Evolutionary conservation across 192 early-diverging fungal species (phyloP), one percentile per base, ranked within the genome.

Genomic region (Coemansia javaensis): DNA sequence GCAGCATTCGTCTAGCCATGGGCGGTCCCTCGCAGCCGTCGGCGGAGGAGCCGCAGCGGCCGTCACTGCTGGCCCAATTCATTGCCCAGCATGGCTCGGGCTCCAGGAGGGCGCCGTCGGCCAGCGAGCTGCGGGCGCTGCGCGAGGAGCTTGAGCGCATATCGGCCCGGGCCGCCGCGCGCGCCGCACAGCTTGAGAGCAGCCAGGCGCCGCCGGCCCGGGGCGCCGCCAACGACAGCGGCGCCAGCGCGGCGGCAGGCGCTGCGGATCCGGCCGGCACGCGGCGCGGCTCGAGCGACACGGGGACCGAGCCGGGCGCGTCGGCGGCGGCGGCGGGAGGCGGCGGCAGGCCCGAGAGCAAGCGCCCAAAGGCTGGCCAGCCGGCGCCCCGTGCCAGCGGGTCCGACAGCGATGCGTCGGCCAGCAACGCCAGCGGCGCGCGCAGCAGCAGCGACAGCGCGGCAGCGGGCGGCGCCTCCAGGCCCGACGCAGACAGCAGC

Each of bases 321-420:
- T 7, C 13, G 15, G 24, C 21, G 7, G 32, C 40, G 15, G 25
- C 36, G 7, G 35, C 31, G n/a, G 31, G 56, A 18, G 50, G 38
- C 41, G 40, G 34, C 12, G 53, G 47, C 44, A 36, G 40, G 16
- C 56, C 61, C 3, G 56, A 52, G 8, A 60, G 48, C 36, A 72
- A 72, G 32, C 51, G 68, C 7, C 48, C 47, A 36, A 55, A 50
- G 28, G 9, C 48, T 6, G 51, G 38, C 30, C 47, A 45, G 30
- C 36, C 41, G 12, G 13, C 35, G 7, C n/a, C 28, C 32, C 54
- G 41, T 16, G 47, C 17, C 2, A 43, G 35, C 18, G 67, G 47
- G 2, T 71, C 67, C 5, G 60, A 71, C 21, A 71, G 67, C 43
- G 67, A 71, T 16, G 47, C 37, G 21, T 71, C 58, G n/a, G n/a